Evolutionary conservation across 139 green algal species (phyloP).

Genomic region (Volvox africanus): DNA sequence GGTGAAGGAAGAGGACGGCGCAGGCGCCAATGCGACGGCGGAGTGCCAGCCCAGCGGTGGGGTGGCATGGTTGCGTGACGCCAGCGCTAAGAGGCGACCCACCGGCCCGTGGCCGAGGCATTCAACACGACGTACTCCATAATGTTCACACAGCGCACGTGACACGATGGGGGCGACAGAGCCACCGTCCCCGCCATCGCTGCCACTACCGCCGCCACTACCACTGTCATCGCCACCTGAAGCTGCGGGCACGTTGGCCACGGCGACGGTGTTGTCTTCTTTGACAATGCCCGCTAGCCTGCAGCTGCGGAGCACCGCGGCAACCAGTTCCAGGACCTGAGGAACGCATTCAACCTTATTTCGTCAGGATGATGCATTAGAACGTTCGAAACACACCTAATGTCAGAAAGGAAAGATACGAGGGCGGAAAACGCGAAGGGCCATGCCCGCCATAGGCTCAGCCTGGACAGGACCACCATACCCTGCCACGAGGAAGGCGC

Average conservation of each 20-base stretch:
- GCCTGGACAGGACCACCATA: too few relatives aligned
- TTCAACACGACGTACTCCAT: slow-evolving; percentile 39
- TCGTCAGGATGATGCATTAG: too few relatives aligned
- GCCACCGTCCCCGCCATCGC: not conserved
- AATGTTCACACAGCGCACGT: slow-evolving; percentile 42
- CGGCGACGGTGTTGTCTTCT: not conserved
- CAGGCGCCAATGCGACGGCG: slow-evolving; percentile 18
- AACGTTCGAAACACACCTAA: too few relatives aligned
- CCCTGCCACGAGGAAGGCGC: too few relatives aligned
- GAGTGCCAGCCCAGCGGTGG: slow-evolving; percentile 13
- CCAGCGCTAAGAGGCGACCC: not conserved
- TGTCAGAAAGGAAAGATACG: too few relatives aligned
- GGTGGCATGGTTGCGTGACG: not conserved
- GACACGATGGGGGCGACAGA: not conserved
- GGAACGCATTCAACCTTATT: not conserved
- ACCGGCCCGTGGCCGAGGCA: slow-evolving; percentile 49
- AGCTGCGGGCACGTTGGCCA: not conserved
- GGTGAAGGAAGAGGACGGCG: not conserved
- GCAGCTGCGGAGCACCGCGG: slow-evolving; percentile 7
- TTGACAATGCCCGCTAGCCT: not conserved
- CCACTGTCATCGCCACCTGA: too few relatives aligned
- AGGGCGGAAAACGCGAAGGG: too few relatives aligned
- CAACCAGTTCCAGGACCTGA: slow-evolving; percentile 16
- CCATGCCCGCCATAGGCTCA: too few relatives aligned
- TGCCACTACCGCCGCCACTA: not conserved